Evolutionary conservation across 2,329 filamentous ascomycete species (phyloP).

Genomic region (Aureobasidium sp.): DNA sequence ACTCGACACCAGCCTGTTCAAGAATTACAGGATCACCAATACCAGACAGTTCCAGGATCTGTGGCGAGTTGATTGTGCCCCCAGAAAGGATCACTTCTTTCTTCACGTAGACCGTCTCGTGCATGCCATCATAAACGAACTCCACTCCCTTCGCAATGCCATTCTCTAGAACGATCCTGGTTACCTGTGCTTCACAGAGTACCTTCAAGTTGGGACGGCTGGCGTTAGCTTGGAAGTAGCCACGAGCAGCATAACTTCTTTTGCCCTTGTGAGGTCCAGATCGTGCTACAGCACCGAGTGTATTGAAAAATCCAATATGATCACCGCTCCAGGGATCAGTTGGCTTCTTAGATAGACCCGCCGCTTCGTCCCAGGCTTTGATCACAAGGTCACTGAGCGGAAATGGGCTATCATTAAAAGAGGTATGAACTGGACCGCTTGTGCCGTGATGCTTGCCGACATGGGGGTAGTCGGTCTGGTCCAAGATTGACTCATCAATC

Average conservation of each 20-base stretch:
- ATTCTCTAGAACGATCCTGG: constrained; percentile 40
- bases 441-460: constrained; percentile 30
- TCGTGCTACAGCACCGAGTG: constrained; percentile 25
- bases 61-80: constrained; percentile 51
- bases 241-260: constrained; percentile 31
- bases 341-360: constrained; percentile 30
- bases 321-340: constrained; percentile 32
- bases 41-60: constrained; percentile 55
- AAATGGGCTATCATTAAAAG: constrained; percentile 30
- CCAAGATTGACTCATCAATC: constrained; percentile 23
- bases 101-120: constrained; percentile 29
- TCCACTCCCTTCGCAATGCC: constrained; percentile 34
- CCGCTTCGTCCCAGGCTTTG: constrained; percentile 30
- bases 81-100: constrained; percentile 53
- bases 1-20: constrained; percentile 35
- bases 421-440: constrained; percentile 30
- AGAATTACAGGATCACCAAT: constrained; percentile 46
- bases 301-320: constrained; percentile 32
- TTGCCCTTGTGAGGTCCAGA: constrained; percentile 27
- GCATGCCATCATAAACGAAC: constrained; percentile 34
- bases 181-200: constrained; percentile 40
- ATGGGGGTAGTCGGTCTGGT: constrained; percentile 26
- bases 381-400: constrained; percentile 32
- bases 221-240: constrained; percentile 31
- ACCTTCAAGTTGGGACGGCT: constrained; percentile 40